Evolutionary conservation across 352 stramenopile species (phyloP).

Genomic region (Globisporangium polare): DNA sequence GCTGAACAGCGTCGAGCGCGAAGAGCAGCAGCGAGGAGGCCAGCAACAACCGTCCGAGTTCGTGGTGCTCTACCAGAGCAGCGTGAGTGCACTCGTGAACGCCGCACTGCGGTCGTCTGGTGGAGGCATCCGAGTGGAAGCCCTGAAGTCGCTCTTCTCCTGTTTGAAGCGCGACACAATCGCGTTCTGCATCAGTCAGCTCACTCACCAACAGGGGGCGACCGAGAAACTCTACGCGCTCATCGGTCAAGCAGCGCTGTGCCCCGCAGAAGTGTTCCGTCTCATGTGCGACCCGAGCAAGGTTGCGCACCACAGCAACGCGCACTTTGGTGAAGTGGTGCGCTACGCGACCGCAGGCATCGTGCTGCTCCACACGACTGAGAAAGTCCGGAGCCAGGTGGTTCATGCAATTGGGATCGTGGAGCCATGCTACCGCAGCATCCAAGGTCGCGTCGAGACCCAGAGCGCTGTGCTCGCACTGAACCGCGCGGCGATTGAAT

Average conservation of each 20-base stretch:
- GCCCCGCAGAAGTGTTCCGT: constrained; percentile 34
- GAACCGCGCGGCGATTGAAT: constrained; percentile 38
- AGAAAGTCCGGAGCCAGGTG: constrained; percentile 28
- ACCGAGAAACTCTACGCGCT: constrained; percentile 18
- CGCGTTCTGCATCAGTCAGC: constrained; percentile 10
- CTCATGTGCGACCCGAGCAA: constrained; percentile 40
- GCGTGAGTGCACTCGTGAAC: constrained; percentile 29
- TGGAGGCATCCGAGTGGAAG: constrained; percentile 28
- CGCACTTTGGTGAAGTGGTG: constrained; percentile 34
- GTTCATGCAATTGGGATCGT: constrained; percentile 33
- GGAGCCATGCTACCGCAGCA: constrained; percentile 27
- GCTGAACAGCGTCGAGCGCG: constrained; percentile 14
- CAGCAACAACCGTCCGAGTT: background rate
- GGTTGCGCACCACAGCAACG: constrained; percentile 19
- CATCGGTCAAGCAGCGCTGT: constrained; percentile 34
- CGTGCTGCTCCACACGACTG: constrained; percentile 46
- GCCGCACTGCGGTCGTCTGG: constrained; percentile 32
- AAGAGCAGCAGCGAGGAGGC: background rate
- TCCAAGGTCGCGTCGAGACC: constrained; percentile 16
- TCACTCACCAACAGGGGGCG: background rate
- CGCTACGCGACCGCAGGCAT: constrained; percentile 42
- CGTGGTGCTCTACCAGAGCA: constrained; percentile 19
- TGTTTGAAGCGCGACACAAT: constrained; percentile 40
- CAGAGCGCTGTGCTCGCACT: constrained; percentile 31
- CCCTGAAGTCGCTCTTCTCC: constrained; percentile 34